phyloP scores from a whole-genome alignment of 2,329 filamentous ascomycete species.

The Ploettnerulaceae sp. region DNA sequence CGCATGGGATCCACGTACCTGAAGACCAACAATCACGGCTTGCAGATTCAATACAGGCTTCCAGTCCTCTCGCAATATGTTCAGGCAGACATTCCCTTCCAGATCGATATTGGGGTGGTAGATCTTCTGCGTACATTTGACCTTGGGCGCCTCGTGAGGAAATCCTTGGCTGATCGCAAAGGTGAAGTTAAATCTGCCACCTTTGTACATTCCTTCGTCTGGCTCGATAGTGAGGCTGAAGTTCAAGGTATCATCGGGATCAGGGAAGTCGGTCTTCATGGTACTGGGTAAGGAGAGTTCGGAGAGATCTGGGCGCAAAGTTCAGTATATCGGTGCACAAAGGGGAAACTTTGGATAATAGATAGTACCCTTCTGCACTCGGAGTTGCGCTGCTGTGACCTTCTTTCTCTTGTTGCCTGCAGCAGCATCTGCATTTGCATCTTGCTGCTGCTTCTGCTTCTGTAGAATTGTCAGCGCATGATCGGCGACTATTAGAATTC shows the following conservation, averaged over 20 bases:
- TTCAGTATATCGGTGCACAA: slow-evolving; percentile 3
- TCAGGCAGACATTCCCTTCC: slow-evolving; percentile 95
- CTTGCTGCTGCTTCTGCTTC: slow-evolving; percentile 96
- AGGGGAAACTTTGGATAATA: background rate
- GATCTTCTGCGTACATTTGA: slow-evolving; percentile 95
- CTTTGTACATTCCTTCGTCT: slow-evolving; percentile 85
- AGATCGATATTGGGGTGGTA: slow-evolving; percentile 99
- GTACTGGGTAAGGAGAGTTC: slow-evolving; percentile 74
- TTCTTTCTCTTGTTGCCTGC: slow-evolving; percentile 91
- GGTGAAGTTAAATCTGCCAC: slow-evolving; percentile 80
- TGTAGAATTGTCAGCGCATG: slow-evolving; percentile 37
- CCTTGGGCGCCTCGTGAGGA: slow-evolving; percentile 95
- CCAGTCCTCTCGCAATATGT: slow-evolving; percentile 97
- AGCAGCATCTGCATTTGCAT: slow-evolving; percentile 72
- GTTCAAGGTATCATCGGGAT: slow-evolving; percentile 81
- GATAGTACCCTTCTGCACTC: slow-evolving; percentile 83
- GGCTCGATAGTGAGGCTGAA: slow-evolving; percentile 78
- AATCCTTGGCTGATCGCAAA: slow-evolving; percentile 94
- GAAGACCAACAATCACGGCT: slow-evolving; percentile 89
- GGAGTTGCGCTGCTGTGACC: slow-evolving; percentile 90
- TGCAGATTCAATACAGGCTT: slow-evolving; percentile 97
- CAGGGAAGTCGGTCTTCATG: slow-evolving; percentile 76
- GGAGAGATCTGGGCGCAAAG: slow-evolving; percentile 58
- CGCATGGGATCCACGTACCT: slow-evolving; percentile 50
- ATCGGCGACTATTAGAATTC: background rate